Conservation (phyloP, 495 filamentous ascomycete genomes). For the Neurospora pannonica region DNA sequence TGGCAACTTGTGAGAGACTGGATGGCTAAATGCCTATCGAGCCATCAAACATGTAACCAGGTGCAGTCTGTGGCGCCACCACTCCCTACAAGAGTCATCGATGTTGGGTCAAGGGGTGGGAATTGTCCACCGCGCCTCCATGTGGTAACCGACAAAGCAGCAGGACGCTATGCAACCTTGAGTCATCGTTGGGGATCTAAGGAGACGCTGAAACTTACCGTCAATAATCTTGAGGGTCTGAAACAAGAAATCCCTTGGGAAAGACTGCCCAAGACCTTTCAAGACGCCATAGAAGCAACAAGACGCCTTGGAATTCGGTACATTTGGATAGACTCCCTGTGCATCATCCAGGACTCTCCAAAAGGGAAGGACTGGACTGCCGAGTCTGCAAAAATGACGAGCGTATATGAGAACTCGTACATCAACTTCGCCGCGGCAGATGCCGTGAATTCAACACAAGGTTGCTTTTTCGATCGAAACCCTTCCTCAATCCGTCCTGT, state of each 20-base stretch:
- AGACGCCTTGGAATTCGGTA: conserved; percentile 9
- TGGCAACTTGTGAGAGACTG: background rate
- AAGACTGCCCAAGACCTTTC: conserved; percentile 16
- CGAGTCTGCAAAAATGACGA: conserved; percentile 27
- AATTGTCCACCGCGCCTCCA: background rate
- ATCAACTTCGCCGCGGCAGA: conserved; percentile 14
- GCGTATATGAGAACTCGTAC: conserved; percentile 20
- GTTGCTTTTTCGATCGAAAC: background rate
- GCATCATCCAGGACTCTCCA: conserved; percentile 14
- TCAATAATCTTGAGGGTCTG: background rate
- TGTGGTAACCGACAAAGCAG: background rate
- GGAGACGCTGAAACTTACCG: background rate
- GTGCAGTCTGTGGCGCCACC: background rate
- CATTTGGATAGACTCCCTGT: conserved; percentile 17
- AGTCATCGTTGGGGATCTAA: conserved; percentile 3
- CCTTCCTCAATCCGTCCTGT: background rate
- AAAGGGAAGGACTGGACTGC: conserved; percentile 18
- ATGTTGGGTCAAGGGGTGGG: background rate
- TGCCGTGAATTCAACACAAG: background rate
- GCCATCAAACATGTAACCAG: background rate
- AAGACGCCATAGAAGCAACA: conserved; percentile 17
- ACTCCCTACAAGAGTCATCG: background rate
- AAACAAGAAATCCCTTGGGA: conserved; percentile 1
- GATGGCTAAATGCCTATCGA: background rate
- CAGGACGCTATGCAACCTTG: background rate